These are phyloP conservation scores for Yamadazyma laniorum DNA, from an alignment of 805 yeast species.

Conservation along the genomic window DNA sequence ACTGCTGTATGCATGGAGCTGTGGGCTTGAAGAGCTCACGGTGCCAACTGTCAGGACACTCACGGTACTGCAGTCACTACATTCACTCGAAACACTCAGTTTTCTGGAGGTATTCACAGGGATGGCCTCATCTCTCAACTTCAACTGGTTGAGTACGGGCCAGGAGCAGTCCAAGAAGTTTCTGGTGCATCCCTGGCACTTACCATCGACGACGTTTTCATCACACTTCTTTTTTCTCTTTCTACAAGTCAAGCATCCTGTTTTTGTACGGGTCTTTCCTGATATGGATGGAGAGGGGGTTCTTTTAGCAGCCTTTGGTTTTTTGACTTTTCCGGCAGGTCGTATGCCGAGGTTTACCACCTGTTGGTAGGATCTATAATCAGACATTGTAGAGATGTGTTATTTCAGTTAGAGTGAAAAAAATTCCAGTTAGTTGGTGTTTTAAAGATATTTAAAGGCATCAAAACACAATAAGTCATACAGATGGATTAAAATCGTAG, in stretches of 20 bases:
- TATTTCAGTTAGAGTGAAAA: background rate
- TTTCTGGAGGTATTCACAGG: background rate
- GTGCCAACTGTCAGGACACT: constrained; percentile 8
- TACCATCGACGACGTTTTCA: constrained; percentile 42
- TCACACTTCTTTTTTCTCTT: constrained; percentile 66
- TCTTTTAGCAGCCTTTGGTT: constrained; percentile 16
- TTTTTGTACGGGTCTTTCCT: constrained; percentile 38
- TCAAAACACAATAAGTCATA: constrained; percentile 4
- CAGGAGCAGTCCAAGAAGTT: constrained; percentile 46
- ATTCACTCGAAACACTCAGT: constrained; percentile 8
- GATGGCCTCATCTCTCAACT: constrained; percentile 1
- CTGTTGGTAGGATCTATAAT: constrained; percentile 38
- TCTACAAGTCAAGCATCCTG: constrained; percentile 62
- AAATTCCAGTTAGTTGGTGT: constrained; percentile 1
- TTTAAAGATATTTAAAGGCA: constrained; percentile 3
- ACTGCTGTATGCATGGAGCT: constrained; percentile 1
- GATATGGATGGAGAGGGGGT: constrained; percentile 11
- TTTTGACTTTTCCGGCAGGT: constrained; percentile 16
- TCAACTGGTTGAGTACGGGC: constrained; percentile 25
- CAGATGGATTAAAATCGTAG: constrained; percentile 4
- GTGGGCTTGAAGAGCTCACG: constrained; percentile 1
- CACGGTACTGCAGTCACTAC: constrained; percentile 8
- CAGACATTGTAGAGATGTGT: constrained; percentile 16
- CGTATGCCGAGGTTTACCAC: constrained; percentile 29
- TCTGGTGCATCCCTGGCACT: constrained; percentile 45